Evolutionary conservation across 2,329 filamentous ascomycete genomes (phyloP).

Genomic region (Cladorrhinum sp.): DNA sequence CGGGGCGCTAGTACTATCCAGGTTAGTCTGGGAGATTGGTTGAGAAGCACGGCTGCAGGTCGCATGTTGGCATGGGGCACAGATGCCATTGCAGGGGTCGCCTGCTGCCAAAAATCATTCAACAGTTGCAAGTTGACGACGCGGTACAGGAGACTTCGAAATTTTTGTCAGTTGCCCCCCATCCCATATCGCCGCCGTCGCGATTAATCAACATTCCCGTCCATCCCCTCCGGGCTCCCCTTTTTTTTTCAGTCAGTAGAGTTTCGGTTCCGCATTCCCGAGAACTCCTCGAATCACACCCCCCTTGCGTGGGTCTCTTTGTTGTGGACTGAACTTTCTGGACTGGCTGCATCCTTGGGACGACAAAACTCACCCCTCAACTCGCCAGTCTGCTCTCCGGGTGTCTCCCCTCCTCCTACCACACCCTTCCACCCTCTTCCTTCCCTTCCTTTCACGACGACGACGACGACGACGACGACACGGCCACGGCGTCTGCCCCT

Average conservation of each 20-base stretch:
- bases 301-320: conserved; percentile 9
- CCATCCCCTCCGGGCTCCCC: conserved; percentile 3
- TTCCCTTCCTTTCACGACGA: not conserved
- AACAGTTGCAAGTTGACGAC: conserved; percentile 27
- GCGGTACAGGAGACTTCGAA: not conserved
- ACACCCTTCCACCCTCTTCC: not conserved
- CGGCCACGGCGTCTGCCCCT: not conserved
- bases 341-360: not conserved
- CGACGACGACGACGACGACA: not conserved
- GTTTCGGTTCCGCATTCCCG: conserved; percentile 9
- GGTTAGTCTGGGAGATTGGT: conserved; percentile 27
- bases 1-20: conserved; percentile 15
- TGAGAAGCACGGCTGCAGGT: conserved; percentile 24
- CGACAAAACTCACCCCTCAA: conserved; percentile 1
- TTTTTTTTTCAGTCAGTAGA: not conserved
- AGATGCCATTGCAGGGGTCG: conserved; percentile 17
- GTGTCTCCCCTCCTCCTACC: not conserved
- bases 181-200: conserved; percentile 2
- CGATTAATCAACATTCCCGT: conserved; percentile 17
- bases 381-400: not conserved
- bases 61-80: conserved; percentile 17
- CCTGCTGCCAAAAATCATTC: conserved; percentile 26
- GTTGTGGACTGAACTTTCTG: not conserved
- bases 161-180: conserved; percentile 23
- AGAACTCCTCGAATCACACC: not conserved